Percentiles rank a stretch among this genome's conserved stretches.
phyloP scores from a whole-genome alignment of 257 asterid genomes.

The Solanum phureja region DNA sequence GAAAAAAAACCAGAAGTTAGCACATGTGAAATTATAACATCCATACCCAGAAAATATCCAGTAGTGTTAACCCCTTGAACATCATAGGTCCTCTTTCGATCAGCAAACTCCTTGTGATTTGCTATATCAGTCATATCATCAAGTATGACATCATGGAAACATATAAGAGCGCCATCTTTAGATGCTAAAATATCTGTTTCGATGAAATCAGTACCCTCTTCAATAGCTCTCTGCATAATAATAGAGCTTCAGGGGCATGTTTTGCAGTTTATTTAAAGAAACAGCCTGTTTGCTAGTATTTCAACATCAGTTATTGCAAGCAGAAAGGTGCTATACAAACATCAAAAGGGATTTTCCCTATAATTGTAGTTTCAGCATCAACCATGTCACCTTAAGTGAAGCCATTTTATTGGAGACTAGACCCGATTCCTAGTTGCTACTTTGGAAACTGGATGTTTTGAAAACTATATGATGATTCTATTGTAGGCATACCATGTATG shows the following conservation, averaged over 20 bases:
- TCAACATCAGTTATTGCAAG: not conserved
- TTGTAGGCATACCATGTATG: constrained; percentile 51
- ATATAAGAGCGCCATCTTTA: constrained; percentile 79
- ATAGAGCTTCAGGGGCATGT: not conserved
- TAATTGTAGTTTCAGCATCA: not conserved
- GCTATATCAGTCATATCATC: constrained; percentile 74
- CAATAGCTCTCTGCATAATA: constrained; percentile 81
- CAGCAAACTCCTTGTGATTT: constrained; percentile 48
- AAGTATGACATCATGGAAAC: constrained; percentile 68
- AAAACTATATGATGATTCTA: not conserved
- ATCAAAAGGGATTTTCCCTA: not conserved
- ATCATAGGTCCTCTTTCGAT: constrained; percentile 61
- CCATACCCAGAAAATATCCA: constrained; percentile 64
- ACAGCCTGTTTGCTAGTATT: not conserved
- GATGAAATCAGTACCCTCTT: constrained; percentile 96
- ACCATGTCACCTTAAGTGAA: not conserved
- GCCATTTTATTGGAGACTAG: not conserved
- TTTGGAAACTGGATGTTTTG: not conserved
- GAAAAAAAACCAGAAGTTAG: not conserved
- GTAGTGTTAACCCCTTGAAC: constrained; percentile 65
- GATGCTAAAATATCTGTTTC: constrained; percentile 81
- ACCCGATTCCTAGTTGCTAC: not conserved
- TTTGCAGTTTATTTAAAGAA: not conserved
- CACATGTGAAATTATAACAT: not conserved
- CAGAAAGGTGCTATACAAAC: not conserved